A percentile compares a stretch with the other conserved stretches of the same genome.
Evolutionary conservation across 1,139 yeast species (phyloP).

Genomic region (Yamadazyma atmosphaerica): DNA sequence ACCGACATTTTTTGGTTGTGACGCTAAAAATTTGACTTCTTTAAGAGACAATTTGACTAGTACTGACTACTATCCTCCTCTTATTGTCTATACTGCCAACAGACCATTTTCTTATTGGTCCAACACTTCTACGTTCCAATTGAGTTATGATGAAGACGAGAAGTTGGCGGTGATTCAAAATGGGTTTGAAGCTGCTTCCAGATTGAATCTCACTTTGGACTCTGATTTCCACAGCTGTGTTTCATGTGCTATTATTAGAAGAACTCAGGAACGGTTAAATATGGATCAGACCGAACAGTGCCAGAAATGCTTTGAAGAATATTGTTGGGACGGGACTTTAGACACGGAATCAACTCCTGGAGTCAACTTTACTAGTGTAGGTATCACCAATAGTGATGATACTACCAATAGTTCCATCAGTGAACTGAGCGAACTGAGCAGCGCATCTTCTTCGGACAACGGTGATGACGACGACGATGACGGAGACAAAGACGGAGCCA

Average conservation of each 20-base stretch:
- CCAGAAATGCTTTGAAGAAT: constrained; percentile 63
- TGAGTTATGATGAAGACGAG: constrained; percentile 60
- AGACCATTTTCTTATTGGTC: constrained; percentile 65
- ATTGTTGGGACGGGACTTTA: constrained; percentile 78
- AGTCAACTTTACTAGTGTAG: constrained; percentile 48
- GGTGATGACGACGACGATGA: constrained; percentile 8
- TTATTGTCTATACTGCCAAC: constrained; percentile 79
- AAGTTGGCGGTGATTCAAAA: constrained; percentile 65
- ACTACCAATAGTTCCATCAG: neutral
- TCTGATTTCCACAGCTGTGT: constrained; percentile 76
- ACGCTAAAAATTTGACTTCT: constrained; percentile 62
- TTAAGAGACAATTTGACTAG: constrained; percentile 27
- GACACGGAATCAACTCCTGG: constrained; percentile 22
- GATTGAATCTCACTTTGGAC: constrained; percentile 72
- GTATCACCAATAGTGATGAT: constrained; percentile 41
- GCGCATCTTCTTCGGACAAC: constrained; percentile 3
- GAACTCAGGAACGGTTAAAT: constrained; percentile 75
- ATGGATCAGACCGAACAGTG: constrained; percentile 70
- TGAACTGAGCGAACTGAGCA: neutral
- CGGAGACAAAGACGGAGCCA: constrained; percentile 7
- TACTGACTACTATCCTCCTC: constrained; percentile 55
- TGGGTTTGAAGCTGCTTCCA: constrained; percentile 78
- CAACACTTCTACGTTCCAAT: constrained; percentile 71
- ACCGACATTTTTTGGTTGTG: constrained; percentile 89
- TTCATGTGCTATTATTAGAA: constrained; percentile 84